Evolutionary conservation across 2,329 filamentous ascomycete species (phyloP), one percentile per base, ranked within the genome.

Genomic region (Fusarium fujikuroi): DNA sequence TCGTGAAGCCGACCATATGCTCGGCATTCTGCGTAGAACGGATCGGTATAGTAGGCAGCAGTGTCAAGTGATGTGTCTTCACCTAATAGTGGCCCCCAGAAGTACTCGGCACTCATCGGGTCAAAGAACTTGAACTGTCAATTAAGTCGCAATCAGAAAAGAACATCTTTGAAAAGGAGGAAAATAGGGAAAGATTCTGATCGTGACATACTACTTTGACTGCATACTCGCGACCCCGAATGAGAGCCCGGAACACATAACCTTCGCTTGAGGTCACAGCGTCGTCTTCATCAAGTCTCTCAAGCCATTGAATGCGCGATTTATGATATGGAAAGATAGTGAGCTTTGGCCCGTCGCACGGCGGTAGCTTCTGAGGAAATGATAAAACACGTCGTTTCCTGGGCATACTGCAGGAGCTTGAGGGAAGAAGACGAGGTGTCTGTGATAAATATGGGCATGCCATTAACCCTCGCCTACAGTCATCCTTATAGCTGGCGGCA

Each of bases 21-120:
- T 46, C 75, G 68, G 40, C 74, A 76, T 63, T 77, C 74, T 16
- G 62, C 60, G 40, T 63, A 77, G 37, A 76, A 77, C 11, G 75
- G 75, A 30, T 76, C 75, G 56, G 65, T 76, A 32, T 76, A 77
- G 44, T 66, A 77, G 9, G 74, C 65, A 14, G 53, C 68, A 4
- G 52, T 66, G 11, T 75, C 54, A 18, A 69, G 32, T 9, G 63
- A 30, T 5, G 65, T 65, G 11, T 75, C 60, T 47, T 68, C 36
- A 36, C 68, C 69, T 15, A 76, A 5, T 2, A 69, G 18, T 23
- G 68, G 70, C 5, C 64, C 70, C 74, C 74, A 76, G 52, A 63
- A 76, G 62, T 65, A 59, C 16, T 74, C 58, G 11, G 14, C 40
- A n/a, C 50, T 65, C 56, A 37, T 49, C 2, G 74, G 74, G 28